phyloP scores from a whole-genome alignment of 2,329 filamentous ascomycete genomes.

The Ceratocystis cacaofunesta region DNA sequence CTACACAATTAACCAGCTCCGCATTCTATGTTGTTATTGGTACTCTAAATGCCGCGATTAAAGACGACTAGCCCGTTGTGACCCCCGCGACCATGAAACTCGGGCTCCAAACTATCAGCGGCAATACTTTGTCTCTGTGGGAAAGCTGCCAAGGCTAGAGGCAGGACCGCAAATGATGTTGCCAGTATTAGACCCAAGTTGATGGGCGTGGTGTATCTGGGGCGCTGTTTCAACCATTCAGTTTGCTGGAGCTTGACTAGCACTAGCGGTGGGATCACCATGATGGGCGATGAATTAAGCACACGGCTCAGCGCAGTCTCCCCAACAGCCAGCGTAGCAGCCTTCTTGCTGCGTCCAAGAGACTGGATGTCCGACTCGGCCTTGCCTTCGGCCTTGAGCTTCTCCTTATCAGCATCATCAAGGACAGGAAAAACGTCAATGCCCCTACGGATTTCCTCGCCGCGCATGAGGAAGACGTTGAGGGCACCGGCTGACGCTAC shows the following conservation, averaged over 20 bases:
- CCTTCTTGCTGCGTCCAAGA: constrained; percentile 75
- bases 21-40: neutral
- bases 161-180: constrained; percentile 77
- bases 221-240: constrained; percentile 64
- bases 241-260: constrained; percentile 73
- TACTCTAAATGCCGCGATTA: constrained; percentile 69
- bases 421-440: constrained; percentile 85
- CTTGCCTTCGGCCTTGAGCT: constrained; percentile 40
- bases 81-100: constrained; percentile 73
- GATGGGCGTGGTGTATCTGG: constrained; percentile 56
- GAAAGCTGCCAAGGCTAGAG: constrained; percentile 79
- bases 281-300: constrained; percentile 88
- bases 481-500: constrained; percentile 81
- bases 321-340: constrained; percentile 74
- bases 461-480: constrained; percentile 95
- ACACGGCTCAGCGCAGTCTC: constrained; percentile 88
- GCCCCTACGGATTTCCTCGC: constrained; percentile 82
- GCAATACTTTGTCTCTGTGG: constrained; percentile 76
- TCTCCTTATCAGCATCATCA: constrained; percentile 50
- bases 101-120: constrained; percentile 61
- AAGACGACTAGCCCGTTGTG: constrained; percentile 79
- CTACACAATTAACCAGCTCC: neutral
- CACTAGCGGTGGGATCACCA: constrained; percentile 82
- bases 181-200: constrained; percentile 78
- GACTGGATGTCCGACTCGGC: constrained; percentile 51